Evolutionary conservation across 1,139 yeast genomes (phyloP).

Genomic region (Saccharomycopsis crataegensis): DNA sequence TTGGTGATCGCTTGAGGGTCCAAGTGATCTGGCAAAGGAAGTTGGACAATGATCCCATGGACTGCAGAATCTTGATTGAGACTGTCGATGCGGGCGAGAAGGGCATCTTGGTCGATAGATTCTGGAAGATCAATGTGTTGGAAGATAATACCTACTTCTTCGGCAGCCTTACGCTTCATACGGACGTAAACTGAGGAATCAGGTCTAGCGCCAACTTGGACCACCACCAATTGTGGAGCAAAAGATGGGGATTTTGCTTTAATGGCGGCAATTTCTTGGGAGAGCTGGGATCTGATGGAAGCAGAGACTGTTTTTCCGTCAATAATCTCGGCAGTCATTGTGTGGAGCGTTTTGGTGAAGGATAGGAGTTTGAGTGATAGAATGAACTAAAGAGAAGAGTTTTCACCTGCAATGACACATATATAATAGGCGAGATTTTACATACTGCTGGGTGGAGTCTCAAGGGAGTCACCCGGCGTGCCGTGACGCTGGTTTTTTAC

Average conservation of each 20-base stretch:
- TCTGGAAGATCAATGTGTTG: slow-evolving; percentile 50
- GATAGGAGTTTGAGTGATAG: no score
- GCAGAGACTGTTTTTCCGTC: slow-evolving; percentile 71
- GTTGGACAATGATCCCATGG: slow-evolving; percentile 65
- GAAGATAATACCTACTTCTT: slow-evolving; percentile 58
- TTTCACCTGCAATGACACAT: no score
- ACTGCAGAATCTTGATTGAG: slow-evolving; percentile 58
- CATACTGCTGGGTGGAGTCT: no score
- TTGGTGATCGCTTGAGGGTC: slow-evolving; percentile 64
- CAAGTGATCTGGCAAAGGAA: slow-evolving; percentile 66
- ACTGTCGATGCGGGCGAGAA: slow-evolving; percentile 46
- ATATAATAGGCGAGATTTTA: no score
- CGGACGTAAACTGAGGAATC: slow-evolving; percentile 74
- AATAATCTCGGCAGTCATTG: slow-evolving; percentile 33
- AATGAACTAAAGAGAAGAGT: no score
- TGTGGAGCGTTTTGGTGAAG: no score
- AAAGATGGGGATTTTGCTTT: slow-evolving; percentile 45
- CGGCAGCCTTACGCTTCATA: slow-evolving; percentile 67
- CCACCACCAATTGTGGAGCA: slow-evolving; percentile 56
- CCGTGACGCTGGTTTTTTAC: no score
- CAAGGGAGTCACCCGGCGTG: no score
- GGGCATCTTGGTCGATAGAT: slow-evolving; percentile 46
- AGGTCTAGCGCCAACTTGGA: slow-evolving; percentile 71
- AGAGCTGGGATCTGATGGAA: slow-evolving; percentile 40
- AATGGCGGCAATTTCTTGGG: slow-evolving; percentile 43